Base-by-base conservation (phyloP, 2,329 filamentous ascomycete species). In the Talaromyces sp. region DNA sequence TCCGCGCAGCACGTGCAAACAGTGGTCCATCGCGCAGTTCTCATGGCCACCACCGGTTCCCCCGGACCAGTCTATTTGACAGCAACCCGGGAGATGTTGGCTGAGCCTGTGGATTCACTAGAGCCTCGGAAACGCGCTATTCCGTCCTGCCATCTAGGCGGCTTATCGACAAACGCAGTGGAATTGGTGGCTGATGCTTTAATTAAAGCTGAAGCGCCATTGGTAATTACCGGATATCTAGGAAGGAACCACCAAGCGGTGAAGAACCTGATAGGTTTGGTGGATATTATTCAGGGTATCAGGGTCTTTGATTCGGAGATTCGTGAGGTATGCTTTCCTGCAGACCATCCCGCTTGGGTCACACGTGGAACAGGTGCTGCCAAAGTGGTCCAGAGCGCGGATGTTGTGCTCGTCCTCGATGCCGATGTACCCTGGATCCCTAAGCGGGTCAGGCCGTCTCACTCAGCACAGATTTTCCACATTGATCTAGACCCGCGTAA, bases 381-480 rank as follows among this genome's bases (percentile, higher is more conserved):
- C 58, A 84, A 89, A 2, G 82, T 82, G 50, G 89, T 96, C 71
- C 83, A 82, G 60, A 84, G 85, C 0, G 91, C 93, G 0, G 93
- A 96, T 72, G 86, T 91, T 5, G 93, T 96, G 63, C 68, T 96
- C 0, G 88, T 96, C 4, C 69, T 96, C 28, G 89, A 96, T 74
- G 93, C 91, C 66, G 92, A 96, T 70, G 91, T 96, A 0, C 92
- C 93, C 0, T 96, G 92, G 91, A 93, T 97, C 64, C 86, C 88
- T 12, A 93, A 90, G 0, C 84, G 86, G 63, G 86, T 84, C 70
- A 78, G 80, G 42, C 86, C 86, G 0, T 77, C 75, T 5, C 68
- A 75, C n/a, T 73, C 77, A 18, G 82, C 86, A 1, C 83, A 80
- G 58, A 83, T 89, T 67, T 83, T 83, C 67, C 87, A 89, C 68